Evolutionary conservation across 306 rosid genomes (phyloP).

Genomic region (Coriaria nepalensis): DNA sequence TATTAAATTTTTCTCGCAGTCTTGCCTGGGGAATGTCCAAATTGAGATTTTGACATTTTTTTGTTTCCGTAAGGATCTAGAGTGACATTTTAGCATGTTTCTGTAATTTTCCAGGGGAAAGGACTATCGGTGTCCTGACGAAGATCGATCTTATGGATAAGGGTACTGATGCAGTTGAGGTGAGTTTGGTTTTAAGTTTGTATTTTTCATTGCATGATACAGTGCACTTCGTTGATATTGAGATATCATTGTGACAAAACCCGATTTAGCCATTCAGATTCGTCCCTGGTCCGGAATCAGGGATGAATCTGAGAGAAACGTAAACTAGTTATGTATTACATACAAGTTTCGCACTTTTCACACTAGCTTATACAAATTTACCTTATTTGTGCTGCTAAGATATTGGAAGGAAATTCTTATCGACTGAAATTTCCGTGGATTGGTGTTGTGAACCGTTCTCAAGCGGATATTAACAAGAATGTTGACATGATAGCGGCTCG

Average conservation of each 20-base stretch:
- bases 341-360: background rate
- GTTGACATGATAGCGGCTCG: constrained; percentile 98
- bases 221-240: too few species aligned
- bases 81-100: background rate
- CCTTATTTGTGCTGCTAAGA: constrained; percentile 34
- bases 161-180: constrained; percentile 97
- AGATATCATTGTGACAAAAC: too few species aligned
- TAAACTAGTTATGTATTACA: background rate
- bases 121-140: constrained; percentile 88
- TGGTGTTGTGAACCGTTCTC: constrained; percentile 91
- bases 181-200: constrained; percentile 26
- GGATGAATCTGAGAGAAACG: too few species aligned
- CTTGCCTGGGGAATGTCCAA: background rate
- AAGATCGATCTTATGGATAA: constrained; percentile 98
- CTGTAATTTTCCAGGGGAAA: constrained; percentile 51
- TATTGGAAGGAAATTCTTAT: constrained; percentile 69
- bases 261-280: too few species aligned
- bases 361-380: background rate
- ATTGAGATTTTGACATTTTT: background rate
- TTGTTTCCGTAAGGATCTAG: background rate
- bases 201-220: too few species aligned
- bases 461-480: constrained; percentile 81
- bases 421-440: constrained; percentile 85
- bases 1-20: background rate
- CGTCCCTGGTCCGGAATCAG: too few species aligned